Base-by-base conservation (phyloP, 2,329 filamentous ascomycete genomes). In the Ceratocystis cubensis region DNA sequence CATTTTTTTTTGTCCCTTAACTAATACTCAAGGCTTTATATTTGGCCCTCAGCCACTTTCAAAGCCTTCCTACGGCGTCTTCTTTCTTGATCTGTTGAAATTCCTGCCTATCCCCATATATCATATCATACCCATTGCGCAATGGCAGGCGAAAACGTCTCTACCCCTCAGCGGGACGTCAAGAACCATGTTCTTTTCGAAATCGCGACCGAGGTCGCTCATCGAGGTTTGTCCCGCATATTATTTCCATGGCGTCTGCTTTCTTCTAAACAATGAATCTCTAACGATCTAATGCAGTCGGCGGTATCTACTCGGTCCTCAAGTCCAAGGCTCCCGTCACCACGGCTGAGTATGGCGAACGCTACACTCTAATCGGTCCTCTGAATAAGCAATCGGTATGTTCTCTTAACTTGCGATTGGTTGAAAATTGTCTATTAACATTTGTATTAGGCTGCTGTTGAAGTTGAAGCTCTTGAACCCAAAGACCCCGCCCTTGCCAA, bases 291-390 rank as follows among this genome's bases (percentile, higher is more conserved):
- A 7, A 1, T 37, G 61, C 67, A 95, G 94, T 99, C 69, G 94
- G 94, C 74, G 94, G 94, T 73, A 99, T 99, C 78, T 99, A 99
- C 81, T 97, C 93, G 17, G 94, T 99, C 71, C 87, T 99, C 78
- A 99, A 99, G 78, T 99, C 94, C 69, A 99, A 99, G 78, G 93
- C 94, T 46, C 93, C 94, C 63, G 94, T 97, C 69, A 97, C 94
- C 56, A 96, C 93, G 0, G 91, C 91, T 69, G 94, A 99, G 77
- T 99, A 97, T 94, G 94, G 94, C 77, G 91, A 96, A 68, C 86
- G 91, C 71, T 99, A 99, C 78, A 96, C 91, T 33, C 84, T 97
- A 70, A 92, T 99, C 75, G 94, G 94, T 1, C 94, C 94, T 67
- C 86, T 96, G 75, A 96, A 97, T 78, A 87, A 88, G 75, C 84